Evolutionary conservation across 768 basidiomycete species (phyloP), one percentile per base, ranked within the genome.

Genomic region (Suillus alpinus): DNA sequence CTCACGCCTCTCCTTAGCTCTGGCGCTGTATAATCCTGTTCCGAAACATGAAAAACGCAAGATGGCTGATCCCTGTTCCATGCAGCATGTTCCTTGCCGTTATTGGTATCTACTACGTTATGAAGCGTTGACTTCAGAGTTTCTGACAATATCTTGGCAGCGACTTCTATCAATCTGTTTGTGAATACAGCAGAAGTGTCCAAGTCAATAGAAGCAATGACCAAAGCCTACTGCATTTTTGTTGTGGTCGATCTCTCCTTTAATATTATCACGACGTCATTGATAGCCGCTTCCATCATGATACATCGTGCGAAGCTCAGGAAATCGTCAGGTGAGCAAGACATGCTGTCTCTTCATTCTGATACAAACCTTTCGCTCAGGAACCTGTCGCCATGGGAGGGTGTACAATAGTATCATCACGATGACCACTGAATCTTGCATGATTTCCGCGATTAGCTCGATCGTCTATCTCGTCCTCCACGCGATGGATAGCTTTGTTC

Each of bases 401-500:
- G 56, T 39, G 16, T 61, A 61, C 14, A 37, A 26, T 8, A 47
- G 36, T n/a, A 49, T 61, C 18, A 50, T 59, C 23, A 14, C 32
- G 3, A 47, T 61, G 32, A 37, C 56, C 23, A 41, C 39, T 31
- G 57, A 59, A 31, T 61, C 44, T 32, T 59, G 56, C 23, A 57
- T 43, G 12, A 47, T 61, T 37, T 61, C 44, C 18, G 44, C 57
- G 43, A 43, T 61, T n/a, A 39, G 57, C 56, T 47, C 60, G 16
- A 23, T 58, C 29, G 2, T 61, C 31, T 61, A 58, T 57, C 46
- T 61, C 4, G 12, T 49, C 44, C 40, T 47, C 29, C 50, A 61
- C 32, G 20, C 40, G 14, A 41, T 20, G 26, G 20, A 61, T 39
- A 23, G 34, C 10, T 57, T 57, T 8, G 14, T 50, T 50, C 60